Percentiles rank a stretch among this genome's conserved stretches.
phyloP scores from a whole-genome alignment of 2,329 filamentous ascomycete genomes.

The Talaromyces sp. region DNA sequence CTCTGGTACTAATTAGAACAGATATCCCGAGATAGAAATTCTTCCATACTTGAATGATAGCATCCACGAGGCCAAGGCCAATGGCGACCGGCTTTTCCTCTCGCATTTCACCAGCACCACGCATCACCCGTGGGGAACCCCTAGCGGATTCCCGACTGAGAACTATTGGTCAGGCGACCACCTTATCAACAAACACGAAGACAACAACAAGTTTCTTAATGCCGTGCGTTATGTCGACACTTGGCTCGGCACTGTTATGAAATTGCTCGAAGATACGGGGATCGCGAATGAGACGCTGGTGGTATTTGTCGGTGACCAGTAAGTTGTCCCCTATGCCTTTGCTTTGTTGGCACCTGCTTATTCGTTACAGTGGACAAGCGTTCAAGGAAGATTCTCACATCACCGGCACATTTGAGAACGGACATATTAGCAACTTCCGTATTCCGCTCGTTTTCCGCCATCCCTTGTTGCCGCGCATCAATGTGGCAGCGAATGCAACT shows the following conservation, averaged over 20 bases:
- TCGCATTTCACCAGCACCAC: conserved; percentile 30
- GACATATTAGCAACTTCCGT: conserved; percentile 41
- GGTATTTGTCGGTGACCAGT: conserved; percentile 42
- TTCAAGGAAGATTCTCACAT: conserved; percentile 38
- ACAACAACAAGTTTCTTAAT: conserved; percentile 41
- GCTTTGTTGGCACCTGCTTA: neutral
- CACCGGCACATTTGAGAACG: conserved; percentile 40
- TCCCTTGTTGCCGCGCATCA: conserved; percentile 38
- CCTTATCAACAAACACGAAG: conserved; percentile 23
- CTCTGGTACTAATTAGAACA: conserved; percentile 6
- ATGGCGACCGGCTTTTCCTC: conserved; percentile 24
- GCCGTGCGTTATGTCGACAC: conserved; percentile 36
- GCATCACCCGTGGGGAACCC: conserved; percentile 41
- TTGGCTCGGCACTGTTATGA: conserved; percentile 37
- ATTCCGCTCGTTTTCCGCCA: conserved; percentile 44
- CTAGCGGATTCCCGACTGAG: conserved; percentile 23
- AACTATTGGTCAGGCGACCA: conserved; percentile 21
- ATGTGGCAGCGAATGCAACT: conserved; percentile 37
- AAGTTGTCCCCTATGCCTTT: conserved; percentile 5
- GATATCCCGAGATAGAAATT: conserved; percentile 34
- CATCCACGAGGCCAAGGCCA: conserved; percentile 23
- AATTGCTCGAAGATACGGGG: conserved; percentile 38
- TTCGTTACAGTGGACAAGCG: conserved; percentile 31
- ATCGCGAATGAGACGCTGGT: conserved; percentile 44
- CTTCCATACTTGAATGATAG: conserved; percentile 34